Base-by-base conservation (phyloP, 2,329 filamentous ascomycete genomes). In the Xylariaceae sp. region DNA sequence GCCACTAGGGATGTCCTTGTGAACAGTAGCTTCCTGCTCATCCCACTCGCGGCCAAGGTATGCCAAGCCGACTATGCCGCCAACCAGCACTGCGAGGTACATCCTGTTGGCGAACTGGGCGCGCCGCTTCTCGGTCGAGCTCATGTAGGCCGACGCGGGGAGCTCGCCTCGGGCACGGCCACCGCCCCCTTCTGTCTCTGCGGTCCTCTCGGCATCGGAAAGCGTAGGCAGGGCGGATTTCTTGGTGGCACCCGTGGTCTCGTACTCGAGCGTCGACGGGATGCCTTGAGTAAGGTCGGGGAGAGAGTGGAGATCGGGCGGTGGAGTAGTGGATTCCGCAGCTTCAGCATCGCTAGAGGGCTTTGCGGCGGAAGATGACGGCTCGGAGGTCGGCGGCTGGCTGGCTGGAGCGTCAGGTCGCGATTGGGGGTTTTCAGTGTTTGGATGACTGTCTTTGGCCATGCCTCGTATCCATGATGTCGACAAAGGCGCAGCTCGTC, bases 271-370 rank as follows among this genome's bases (percentile, higher is more conserved):
- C 1, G 92, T 96, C 1, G 92, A 96, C 0, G 92, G 92, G 58
- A 97, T 95, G 60, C 92, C 92, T 67, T 92, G 86, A n/a, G 90
- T 94, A 42, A 97, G 79, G 68, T 97, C 92, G 49, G 92, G 92
- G 12, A 96, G 81, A 49, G 89, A 86, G 46, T 53, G 59, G 9
- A 68, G 60, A 65, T 86, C 80, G 49, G 83, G 76, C 61, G 75
- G 71, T 45, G 70, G 59, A 41, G 75, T 71, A 51, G 72, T 64
- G 16, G 55, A 12, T 53, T 57, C 51, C 45, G 54, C 44, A 37
- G 56, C 37, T 43, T 43, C 41, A 5, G 41, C 10, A 46, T 52
- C 40, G 53, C 52, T 46, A 43, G 60, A 47, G 18, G 60, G 37
- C 52, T 59, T 50, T 15, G 52, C 43, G 37, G 56, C 36, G 3